These are phyloP conservation scores for Fusarium secorum DNA, from an alignment of 2,329 filamentous ascomycete genomes.

Conservation along the genomic window DNA sequence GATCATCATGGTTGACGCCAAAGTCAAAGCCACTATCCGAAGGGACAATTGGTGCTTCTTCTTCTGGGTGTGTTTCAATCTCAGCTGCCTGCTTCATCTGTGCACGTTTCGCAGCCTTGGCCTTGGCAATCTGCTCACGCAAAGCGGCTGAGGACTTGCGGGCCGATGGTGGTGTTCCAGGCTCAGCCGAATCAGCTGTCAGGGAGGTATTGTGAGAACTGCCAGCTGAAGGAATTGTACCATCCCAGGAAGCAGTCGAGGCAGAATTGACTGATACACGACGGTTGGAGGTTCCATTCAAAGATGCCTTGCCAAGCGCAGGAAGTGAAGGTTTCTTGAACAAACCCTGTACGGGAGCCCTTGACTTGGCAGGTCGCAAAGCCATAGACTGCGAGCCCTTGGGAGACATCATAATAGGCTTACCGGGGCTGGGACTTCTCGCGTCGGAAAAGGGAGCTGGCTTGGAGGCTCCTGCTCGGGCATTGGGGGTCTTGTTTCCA, in stretches of 20 bases:
- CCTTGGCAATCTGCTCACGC: conserved; percentile 90
- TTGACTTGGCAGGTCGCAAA: conserved; percentile 56
- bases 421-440: conserved; percentile 52
- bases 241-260: conserved; percentile 42
- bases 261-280: conserved; percentile 28
- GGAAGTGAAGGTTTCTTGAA: conserved; percentile 64
- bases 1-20: conserved; percentile 64
- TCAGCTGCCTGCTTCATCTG: conserved; percentile 49
- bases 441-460: conserved; percentile 39
- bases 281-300: conserved; percentile 12
- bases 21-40: conserved; percentile 57
- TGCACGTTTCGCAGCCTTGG: conserved; percentile 80
- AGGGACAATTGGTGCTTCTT: conserved; percentile 52
- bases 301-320: conserved; percentile 45
- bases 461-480: conserved; percentile 38
- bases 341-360: conserved; percentile 61
- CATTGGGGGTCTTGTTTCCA: conserved; percentile 36
- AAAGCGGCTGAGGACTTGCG: conserved; percentile 80
- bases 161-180: conserved; percentile 39
- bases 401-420: conserved; percentile 42
- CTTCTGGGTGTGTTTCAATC: conserved; percentile 2
- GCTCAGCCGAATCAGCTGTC: conserved; percentile 20
- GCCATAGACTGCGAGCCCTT: conserved; percentile 58
- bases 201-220: conserved; percentile 21
- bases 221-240: conserved; percentile 39